These are phyloP conservation scores for Rhodotorula taiwanensis DNA, from an alignment of 768 basidiomycete genomes.

Conservation along the genomic window DNA sequence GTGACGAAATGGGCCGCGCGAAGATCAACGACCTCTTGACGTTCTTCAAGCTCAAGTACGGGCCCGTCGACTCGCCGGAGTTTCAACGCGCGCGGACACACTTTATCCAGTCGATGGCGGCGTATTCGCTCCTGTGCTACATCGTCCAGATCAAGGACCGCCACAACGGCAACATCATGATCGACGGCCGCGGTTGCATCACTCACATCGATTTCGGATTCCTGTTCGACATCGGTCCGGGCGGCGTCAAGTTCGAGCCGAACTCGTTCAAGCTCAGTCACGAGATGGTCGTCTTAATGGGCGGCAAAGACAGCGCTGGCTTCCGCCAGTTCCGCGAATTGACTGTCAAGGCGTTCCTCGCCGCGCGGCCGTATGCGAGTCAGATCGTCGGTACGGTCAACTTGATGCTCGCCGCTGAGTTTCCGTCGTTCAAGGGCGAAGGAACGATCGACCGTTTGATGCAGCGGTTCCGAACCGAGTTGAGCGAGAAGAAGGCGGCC, in stretches of 20 bases:
- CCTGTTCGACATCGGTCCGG: constrained; percentile 88
- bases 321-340: constrained; percentile 90
- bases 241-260: constrained; percentile 97
- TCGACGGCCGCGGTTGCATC: constrained; percentile 94
- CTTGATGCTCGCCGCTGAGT: constrained; percentile 87
- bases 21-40: constrained; percentile 93
- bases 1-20: constrained; percentile 98
- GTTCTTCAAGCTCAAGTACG: constrained; percentile 91
- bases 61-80: constrained; percentile 74
- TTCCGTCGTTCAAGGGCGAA: constrained; percentile 97
- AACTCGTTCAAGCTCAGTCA: constrained; percentile 97
- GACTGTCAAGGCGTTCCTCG: constrained; percentile 91
- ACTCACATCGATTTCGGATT: constrained; percentile 95
- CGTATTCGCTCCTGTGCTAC: constrained; percentile 95
- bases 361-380: constrained; percentile 87
- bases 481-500: constrained; percentile 84
- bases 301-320: constrained; percentile 85
- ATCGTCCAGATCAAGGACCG: constrained; percentile 97
- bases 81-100: constrained; percentile 91
- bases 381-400: constrained; percentile 80
- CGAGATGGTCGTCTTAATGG: constrained; percentile 98
- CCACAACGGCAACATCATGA: constrained; percentile 99
- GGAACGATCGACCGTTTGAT: constrained; percentile 75
- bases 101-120: constrained; percentile 99
- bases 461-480: constrained; percentile 73